Evolutionary conservation across 306 rosid species (phyloP).

Genomic region (Arachis hypogaea): DNA sequence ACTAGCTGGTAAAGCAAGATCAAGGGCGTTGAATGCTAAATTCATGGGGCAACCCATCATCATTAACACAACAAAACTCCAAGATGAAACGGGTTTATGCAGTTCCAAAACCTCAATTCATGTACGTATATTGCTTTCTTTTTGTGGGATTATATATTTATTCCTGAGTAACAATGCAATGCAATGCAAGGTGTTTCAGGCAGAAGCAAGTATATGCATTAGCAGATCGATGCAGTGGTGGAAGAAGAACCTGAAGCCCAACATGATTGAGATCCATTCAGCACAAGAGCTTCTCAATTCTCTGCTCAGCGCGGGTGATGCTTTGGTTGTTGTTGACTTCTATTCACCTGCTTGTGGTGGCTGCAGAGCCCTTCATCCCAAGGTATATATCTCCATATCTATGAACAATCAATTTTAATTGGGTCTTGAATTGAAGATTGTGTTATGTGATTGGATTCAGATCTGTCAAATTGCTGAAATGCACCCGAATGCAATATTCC

Average conservation of each 20-base stretch:
- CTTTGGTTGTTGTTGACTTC: constrained; percentile 75
- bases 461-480: constrained; percentile 85
- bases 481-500: constrained; percentile 60
- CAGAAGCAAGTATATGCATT: constrained; percentile 59
- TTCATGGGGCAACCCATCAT: constrained; percentile 50
- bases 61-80: background rate
- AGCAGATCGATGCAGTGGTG: constrained; percentile 74
- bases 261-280: constrained; percentile 77
- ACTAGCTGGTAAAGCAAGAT: constrained; percentile 15
- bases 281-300: constrained; percentile 66
- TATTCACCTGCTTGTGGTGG: constrained; percentile 96
- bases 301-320: constrained; percentile 72
- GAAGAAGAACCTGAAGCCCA: constrained; percentile 68
- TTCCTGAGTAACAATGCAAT: background rate
- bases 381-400: constrained; percentile 42
- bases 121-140: constrained; percentile 47
- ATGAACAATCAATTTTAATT: too few relatives aligned
- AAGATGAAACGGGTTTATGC: constrained; percentile 45
- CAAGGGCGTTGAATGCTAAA: constrained; percentile 38
- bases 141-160: background rate
- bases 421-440: too few relatives aligned
- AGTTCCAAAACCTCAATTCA: constrained; percentile 45
- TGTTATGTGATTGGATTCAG: constrained; percentile 41
- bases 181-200: constrained; percentile 46
- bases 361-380: constrained; percentile 86